Percentiles rank a stretch among this genome's conserved stretches.
phyloP scores from a whole-genome alignment of 352 stramenopile species.

The Globisporangium solare region DNA sequence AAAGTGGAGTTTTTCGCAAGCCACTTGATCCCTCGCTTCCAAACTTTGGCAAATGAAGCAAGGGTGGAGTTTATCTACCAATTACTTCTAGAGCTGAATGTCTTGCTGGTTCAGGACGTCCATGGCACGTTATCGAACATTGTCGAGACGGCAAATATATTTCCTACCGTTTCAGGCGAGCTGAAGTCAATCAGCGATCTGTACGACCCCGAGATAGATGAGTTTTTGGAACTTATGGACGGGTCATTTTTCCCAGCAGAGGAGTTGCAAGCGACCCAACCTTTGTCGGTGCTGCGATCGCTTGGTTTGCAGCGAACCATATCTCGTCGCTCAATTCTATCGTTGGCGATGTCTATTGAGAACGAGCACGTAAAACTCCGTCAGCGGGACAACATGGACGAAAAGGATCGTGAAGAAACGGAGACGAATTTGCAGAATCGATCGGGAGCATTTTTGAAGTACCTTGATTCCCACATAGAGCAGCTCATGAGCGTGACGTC shows the following conservation, averaged over 20 bases:
- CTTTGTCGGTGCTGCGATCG: constrained; percentile 48
- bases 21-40: constrained; percentile 46
- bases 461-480: constrained; percentile 57
- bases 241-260: constrained; percentile 59
- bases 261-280: constrained; percentile 50
- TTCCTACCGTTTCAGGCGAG: constrained; percentile 48
- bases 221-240: constrained; percentile 67
- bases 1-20: constrained; percentile 49
- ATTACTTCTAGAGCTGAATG: constrained; percentile 36
- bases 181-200: constrained; percentile 54
- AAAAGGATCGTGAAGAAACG: constrained; percentile 11
- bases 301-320: constrained; percentile 65
- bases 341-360: constrained; percentile 56
- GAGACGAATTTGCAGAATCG: constrained; percentile 27
- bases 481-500: constrained; percentile 33
- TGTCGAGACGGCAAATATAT: constrained; percentile 49
- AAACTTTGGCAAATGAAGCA: constrained; percentile 21
- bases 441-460: constrained; percentile 53
- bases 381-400: not conserved
- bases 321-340: constrained; percentile 56
- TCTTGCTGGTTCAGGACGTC: constrained; percentile 33
- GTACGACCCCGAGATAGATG: constrained; percentile 70
- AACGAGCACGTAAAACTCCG: constrained; percentile 37
- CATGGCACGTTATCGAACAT: constrained; percentile 35
- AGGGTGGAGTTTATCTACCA: constrained; percentile 39